Base-by-base conservation (phyloP, 2,329 filamentous ascomycete species). In the Hypoxylon sp. region DNA sequence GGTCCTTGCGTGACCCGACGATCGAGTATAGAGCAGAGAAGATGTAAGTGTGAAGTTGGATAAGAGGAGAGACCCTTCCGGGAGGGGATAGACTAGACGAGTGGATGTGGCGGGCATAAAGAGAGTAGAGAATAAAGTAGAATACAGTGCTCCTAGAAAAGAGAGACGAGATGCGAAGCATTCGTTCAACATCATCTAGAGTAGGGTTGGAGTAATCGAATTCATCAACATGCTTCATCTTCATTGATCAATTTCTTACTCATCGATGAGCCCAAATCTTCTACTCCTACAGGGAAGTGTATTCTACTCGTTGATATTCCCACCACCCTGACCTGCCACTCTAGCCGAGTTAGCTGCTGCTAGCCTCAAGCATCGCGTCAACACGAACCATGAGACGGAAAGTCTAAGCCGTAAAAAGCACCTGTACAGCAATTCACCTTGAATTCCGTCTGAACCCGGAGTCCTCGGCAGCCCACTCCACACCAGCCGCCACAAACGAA, bases 1-100 rank as follows among this genome's bases (percentile, higher is more conserved):
- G 83, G 57, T 88, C 89, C 67, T 77, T 97, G 76, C 82, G 88
- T 55, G 78, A 87, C 64, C 94, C 94, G 9, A 79, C 84, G 44
- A 79, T 90, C 8, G 82, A 86, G 70, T 90, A 93, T 79, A 81
- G 82, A 68, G 89, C 90, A 4, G 81, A 80, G 75, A 80, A 75
- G 67, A 78, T 88, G 73, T 84, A 76, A 71, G 70, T 16, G 12
- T 20, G 22, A 1, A 14, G 20, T 49, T 26, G 20, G 50, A 12
- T 22, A 45, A 38, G 32, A 38, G 26, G 51, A 52, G 61, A 44
- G 30, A 14, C 8, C 9, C 28, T 32, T 38, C 24, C 9, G 42
- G 45, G 11, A 30, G 24, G 38, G 12, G 28, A 42, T 33, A 53
- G 44, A 48, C 3, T 18, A 45, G 36, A 40, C 16, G 7, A 8